Base-by-base conservation (phyloP, 225 moss, liverwort and hornwort genomes). In the Physcomitrium patens region DNA sequence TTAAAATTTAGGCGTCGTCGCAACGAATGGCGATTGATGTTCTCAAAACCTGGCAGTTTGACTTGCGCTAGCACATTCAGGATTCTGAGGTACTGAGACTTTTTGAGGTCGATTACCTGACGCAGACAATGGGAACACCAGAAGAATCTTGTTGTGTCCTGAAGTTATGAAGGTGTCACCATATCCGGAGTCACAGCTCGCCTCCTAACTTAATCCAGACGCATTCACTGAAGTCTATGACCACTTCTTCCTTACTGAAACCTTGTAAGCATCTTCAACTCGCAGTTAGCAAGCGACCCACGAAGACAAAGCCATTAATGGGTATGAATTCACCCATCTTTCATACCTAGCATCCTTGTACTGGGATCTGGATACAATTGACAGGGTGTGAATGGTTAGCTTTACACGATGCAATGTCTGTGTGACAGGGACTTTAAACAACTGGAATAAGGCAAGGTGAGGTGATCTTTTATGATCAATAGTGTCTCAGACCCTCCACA, bases 151-250 rank as follows among this genome's bases (percentile, higher is more conserved):
- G 11, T 23, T 43, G 31, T 37, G 5, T 37, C 7, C 31, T 3
- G 31, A 37, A 17, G 0, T 19, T 57, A 22, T 63, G 64, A 69
- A 47, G 20, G 66, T 56, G 8, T 46, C 60, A 56, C 27, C 77
- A 60, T 63, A 68, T 59, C 47, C 64, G 79, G 70, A 78, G 55
- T 54, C 46, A 27, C 26, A 63, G 63, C n/a, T 45, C 59, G 26
- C 12, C 55, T 63, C 57, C 42, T 41, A 53, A 56, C 50, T 12
- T 63, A 11, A 94, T 74, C 86, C 94, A 20, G 54, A 31, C 45
- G 94, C 96, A 47, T 96, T 94, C 79, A 96, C 96, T 19, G 94
- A 96, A 94, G 96, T 93, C 77, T 11, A 68, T 71, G 54, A 78
- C 48, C 51, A n/a, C 42, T 68, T 54, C 27, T 41, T 28, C 57